A percentile compares a stretch with the other conserved stretches of the same genome.
phyloP scores from a whole-genome alignment of 257 asterid genomes.

The Rubia yunnanensis region DNA sequence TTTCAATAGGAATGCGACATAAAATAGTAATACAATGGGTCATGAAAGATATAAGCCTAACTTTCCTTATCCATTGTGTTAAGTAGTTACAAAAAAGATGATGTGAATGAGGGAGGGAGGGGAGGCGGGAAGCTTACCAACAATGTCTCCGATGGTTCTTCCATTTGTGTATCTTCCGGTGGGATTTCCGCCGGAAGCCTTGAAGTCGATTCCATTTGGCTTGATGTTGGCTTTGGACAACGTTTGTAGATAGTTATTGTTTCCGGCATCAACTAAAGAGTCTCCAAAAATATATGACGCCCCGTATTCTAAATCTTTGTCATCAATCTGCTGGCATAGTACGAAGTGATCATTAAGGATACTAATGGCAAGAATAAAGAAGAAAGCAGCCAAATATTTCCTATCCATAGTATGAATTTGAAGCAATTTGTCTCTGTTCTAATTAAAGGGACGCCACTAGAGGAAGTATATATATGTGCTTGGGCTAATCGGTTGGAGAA shows the following conservation, averaged over 20 bases:
- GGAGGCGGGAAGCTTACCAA: conserved; percentile 36
- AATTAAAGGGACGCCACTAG: background rate
- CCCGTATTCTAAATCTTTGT: conserved; percentile 30
- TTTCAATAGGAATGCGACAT: no score
- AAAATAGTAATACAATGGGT: no score
- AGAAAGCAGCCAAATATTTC: conserved; percentile 18
- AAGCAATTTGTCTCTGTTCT: background rate
- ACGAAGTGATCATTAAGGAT: conserved; percentile 14
- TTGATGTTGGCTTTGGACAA: conserved; percentile 60
- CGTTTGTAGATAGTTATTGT: conserved; percentile 66
- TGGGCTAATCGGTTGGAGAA: background rate
- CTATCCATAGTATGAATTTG: conserved; percentile 4
- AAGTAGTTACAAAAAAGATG: background rate
- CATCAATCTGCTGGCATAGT: conserved; percentile 27
- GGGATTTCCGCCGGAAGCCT: conserved; percentile 72
- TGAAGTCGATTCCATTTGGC: conserved; percentile 85
- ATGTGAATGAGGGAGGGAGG: background rate
- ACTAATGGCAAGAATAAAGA: conserved; percentile 20
- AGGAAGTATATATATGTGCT: conserved; percentile 16
- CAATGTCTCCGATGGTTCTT: conserved; percentile 78
- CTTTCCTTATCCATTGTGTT: no score
- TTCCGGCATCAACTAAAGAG: conserved; percentile 92
- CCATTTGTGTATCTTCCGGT: conserved; percentile 90
- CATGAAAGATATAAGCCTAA: no score
- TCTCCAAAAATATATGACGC: conserved; percentile 80